Evolutionary conservation across 108 stramenopile species (phyloP).

Genomic region (Pseudonitzschia multistriata): DNA sequence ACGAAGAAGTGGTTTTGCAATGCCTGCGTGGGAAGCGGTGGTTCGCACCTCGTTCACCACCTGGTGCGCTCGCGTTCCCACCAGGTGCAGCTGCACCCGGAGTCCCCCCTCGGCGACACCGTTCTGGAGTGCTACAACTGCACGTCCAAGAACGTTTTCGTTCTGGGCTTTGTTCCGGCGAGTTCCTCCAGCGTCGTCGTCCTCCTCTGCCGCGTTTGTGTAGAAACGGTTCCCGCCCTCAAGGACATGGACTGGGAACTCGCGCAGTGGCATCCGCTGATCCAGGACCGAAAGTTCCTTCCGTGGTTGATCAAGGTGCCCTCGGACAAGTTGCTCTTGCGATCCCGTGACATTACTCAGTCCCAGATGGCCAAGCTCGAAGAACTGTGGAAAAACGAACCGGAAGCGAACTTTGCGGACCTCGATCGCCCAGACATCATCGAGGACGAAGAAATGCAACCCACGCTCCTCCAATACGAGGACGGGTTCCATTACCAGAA

Average conservation of each 20-base stretch:
- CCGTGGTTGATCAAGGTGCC: constrained; percentile 92
- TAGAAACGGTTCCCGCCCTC: constrained; percentile 88
- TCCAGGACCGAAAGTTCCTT: constrained; percentile 92
- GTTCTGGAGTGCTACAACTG: constrained; percentile 99
- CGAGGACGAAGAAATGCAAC: constrained; percentile 85
- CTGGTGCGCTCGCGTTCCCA: constrained; percentile 79
- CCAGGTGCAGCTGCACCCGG: constrained; percentile 86
- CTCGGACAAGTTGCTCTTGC: constrained; percentile 72
- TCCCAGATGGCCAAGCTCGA: constrained; percentile 93
- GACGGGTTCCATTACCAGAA: constrained; percentile 99
- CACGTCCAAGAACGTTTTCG: constrained; percentile 91
- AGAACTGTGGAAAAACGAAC: constrained; percentile 94
- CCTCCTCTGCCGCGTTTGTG: constrained; percentile 94
- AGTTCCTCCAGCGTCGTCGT: constrained; percentile 85
- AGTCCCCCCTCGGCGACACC: constrained; percentile 91
- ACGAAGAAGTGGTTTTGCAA: constrained; percentile 99
- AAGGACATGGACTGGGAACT: constrained; percentile 99
- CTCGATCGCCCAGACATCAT: constrained; percentile 80
- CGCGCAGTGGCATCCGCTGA: constrained; percentile 92
- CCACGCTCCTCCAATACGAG: constrained; percentile 87
- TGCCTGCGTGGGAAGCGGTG: constrained; percentile 76
- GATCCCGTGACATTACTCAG: constrained; percentile 81
- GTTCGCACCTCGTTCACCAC: constrained; percentile 94
- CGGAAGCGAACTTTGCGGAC: constrained; percentile 90
- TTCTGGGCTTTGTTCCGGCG: constrained; percentile 98